phyloP scores from a whole-genome alignment of 2,329 filamentous ascomycete species.

The Emergomyces africanus region DNA sequence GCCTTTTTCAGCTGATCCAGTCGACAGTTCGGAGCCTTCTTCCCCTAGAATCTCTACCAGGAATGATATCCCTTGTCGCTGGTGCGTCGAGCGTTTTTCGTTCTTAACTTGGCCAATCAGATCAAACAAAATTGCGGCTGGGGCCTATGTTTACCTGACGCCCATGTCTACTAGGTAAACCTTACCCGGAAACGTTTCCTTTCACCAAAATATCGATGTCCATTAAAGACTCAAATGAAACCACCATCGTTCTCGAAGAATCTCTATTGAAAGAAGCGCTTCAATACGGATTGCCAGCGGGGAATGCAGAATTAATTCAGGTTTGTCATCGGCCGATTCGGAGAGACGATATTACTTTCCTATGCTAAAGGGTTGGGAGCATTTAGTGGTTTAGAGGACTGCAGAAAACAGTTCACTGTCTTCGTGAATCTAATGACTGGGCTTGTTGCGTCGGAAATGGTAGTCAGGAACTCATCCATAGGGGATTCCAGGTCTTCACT shows the following conservation, averaged over 20 bases:
- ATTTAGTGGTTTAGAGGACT: conserved; percentile 1
- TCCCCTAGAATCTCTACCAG: neutral
- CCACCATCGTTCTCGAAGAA: neutral
- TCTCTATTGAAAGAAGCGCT: neutral
- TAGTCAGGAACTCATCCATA: conserved; percentile 2
- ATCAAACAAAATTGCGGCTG: neutral
- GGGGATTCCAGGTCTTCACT: conserved; percentile 2
- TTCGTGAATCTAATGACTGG: neutral
- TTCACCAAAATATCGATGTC: neutral
- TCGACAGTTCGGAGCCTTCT: neutral
- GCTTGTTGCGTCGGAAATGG: conserved; percentile 2
- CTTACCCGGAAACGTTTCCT: neutral
- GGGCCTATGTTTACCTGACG: neutral
- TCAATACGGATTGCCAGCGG: neutral
- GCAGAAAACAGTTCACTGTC: neutral
- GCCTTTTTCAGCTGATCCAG: neutral
- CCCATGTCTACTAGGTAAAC: neutral
- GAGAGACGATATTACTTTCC: neutral
- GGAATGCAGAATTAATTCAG: neutral
- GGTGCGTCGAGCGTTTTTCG: neutral
- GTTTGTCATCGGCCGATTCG: neutral
- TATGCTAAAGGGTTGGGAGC: neutral
- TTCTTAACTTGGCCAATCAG: neutral
- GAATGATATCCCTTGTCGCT: neutral
- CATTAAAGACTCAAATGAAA: neutral